Conservation (phyloP, 139 green algal species). For the Gonium pectorale region DNA sequence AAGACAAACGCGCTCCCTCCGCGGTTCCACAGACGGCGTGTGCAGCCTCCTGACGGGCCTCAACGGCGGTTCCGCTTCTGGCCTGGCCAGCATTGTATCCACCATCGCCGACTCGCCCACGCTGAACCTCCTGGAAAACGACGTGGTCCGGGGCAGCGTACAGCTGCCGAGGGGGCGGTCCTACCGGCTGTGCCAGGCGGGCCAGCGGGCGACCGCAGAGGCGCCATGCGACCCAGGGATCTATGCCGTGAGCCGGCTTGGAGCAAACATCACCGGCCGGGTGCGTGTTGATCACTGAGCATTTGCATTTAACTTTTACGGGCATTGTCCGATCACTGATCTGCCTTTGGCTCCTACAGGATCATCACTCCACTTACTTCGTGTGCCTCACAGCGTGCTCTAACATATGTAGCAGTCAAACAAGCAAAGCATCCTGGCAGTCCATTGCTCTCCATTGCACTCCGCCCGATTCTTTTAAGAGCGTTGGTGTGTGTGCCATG, state of each 20-base stretch:
- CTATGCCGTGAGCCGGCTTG: not conserved
- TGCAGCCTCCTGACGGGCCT: not conserved
- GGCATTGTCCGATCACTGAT: too few relatives aligned
- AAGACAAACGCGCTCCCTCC: not conserved
- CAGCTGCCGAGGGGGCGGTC: not conserved
- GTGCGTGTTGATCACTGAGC: too few relatives aligned
- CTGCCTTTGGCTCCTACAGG: too few relatives aligned
- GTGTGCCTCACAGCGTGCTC: too few relatives aligned
- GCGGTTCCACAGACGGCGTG: not conserved
- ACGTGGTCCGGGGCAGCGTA: not conserved
- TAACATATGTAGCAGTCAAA: too few relatives aligned
- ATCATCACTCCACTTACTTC: too few relatives aligned
- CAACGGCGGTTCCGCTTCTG: not conserved
- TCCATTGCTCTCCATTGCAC: too few relatives aligned
- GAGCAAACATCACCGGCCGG: conserved; percentile 9
- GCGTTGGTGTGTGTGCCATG: too few relatives aligned
- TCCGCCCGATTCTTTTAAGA: too few relatives aligned
- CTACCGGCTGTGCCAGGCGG: not conserved
- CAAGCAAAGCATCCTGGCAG: too few relatives aligned
- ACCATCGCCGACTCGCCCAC: not conserved
- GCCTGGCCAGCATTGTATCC: not conserved
- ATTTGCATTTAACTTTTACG: too few relatives aligned
- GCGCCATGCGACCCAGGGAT: conserved; percentile 25
- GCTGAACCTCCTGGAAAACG: not conserved
- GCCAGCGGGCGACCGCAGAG: not conserved